Base-by-base conservation (phyloP, 192 early-diverging fungal species). In the Podila horticola region DNA sequence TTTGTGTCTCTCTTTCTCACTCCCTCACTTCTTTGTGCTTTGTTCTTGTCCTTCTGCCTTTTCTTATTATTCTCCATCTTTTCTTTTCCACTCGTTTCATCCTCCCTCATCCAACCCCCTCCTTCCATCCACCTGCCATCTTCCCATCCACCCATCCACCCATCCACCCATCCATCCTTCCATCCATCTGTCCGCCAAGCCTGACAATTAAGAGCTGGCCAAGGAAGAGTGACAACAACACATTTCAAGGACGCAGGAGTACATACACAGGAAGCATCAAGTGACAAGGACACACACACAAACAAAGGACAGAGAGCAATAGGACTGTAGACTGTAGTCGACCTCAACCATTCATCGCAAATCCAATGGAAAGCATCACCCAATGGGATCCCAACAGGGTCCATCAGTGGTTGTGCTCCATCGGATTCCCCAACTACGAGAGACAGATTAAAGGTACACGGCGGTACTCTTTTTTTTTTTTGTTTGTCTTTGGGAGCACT, bases 361-460 rank as follows among this genome's bases (percentile, higher is more conserved):
- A 61, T 41, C 38, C 38, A 58, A 86, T 88, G 79, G 89, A 90
- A 45, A 79, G 82, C 67, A 87, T 90, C 51, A 84, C 83, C 17
- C 68, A 84, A 13, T 90, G 89, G 89, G 89, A 90, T 65, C 84
- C 81, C 29, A 84, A 61, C 61, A 87, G 82, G 69, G 89, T 90
- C 1, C 82, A 83, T 72, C 74, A 85, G 26, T 90, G 89, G 89
- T 63, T 90, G 51, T 65, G 81, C 58, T 81, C 82, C 38, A 79
- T 90, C 59, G 89, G 89, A 4, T 90, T 84, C 69, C 72, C 88
- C 11, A 72, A 79, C 36, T 89, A 86, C 50, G 89, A 90, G 60
- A 84, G 82, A 66, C 84, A 88, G 60, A 84, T 90, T 58, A 86
- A 83, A 86, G 88, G 89, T 89, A 83, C 50, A 24, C 49, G 6